Percentiles rank a stretch among this genome's conserved stretches.
These are phyloP conservation scores for Erodium chrysanthum DNA, from an alignment of 441 rosid species.

Conservation along the genomic window DNA sequence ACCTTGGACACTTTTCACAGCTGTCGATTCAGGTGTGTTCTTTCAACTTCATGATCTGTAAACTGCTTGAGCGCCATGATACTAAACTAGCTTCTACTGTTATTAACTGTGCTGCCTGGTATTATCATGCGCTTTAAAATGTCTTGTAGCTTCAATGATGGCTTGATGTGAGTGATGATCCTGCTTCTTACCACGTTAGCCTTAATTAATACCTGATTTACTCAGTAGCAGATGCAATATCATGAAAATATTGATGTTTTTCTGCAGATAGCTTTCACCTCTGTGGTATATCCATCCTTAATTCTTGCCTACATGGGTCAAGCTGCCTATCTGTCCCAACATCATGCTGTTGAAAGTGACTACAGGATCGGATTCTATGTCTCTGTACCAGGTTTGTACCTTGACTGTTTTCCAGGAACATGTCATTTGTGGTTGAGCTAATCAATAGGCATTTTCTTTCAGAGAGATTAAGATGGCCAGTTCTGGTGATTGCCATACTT, in stretches of 20 bases:
- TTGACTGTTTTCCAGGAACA: background rate
- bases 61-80: no score
- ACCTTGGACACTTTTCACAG: slow-evolving; percentile 28
- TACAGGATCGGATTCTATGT: slow-evolving; percentile 66
- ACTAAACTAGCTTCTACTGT: no score
- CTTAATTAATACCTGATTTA: no score
- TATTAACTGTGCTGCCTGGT: no score
- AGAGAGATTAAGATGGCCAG: slow-evolving; percentile 75
- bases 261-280: slow-evolving; percentile 80
- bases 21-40: slow-evolving; percentile 81
- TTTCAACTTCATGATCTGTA: slow-evolving; percentile 44
- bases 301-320: slow-evolving; percentile 96
- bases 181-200: no score
- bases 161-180: no score
- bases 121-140: no score
- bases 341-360: slow-evolving; percentile 30
- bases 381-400: slow-evolving; percentile 62
- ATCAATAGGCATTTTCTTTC: slow-evolving; percentile 14
- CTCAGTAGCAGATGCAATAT: no score
- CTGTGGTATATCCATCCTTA: slow-evolving; percentile 87
- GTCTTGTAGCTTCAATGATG: no score
- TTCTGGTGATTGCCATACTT: slow-evolving; percentile 70
- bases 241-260: no score
- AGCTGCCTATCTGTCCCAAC: slow-evolving; percentile 84
- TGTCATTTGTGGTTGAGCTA: background rate